Evolutionary conservation across 2,329 filamentous ascomycete species (phyloP).

Genomic region (Sclerotinia spermophila): DNA sequence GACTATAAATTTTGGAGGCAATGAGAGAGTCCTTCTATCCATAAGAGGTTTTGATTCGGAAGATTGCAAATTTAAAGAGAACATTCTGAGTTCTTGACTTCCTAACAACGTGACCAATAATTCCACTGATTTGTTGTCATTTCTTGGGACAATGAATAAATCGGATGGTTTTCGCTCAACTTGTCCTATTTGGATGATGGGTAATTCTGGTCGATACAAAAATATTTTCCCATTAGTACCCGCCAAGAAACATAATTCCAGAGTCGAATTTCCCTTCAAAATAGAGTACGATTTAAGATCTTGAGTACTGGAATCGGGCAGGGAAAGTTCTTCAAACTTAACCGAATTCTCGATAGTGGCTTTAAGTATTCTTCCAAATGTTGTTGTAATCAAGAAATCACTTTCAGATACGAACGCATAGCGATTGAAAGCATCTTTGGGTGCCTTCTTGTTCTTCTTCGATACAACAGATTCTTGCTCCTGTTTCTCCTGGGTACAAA

Average conservation of each 20-base stretch:
- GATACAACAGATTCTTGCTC: neutral
- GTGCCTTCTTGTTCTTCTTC: slow-evolving; percentile 39
- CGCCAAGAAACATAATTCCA: slow-evolving; percentile 44
- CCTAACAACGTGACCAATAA: slow-evolving; percentile 4
- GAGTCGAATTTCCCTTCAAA: slow-evolving; percentile 38
- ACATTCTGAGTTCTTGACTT: neutral
- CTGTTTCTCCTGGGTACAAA: neutral
- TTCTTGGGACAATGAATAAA: slow-evolving; percentile 33
- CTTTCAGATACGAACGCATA: slow-evolving; percentile 59
- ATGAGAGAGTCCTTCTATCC: slow-evolving; percentile 3
- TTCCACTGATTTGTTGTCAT: neutral
- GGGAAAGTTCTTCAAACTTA: slow-evolving; percentile 33
- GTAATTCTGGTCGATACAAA: slow-evolving; percentile 23
- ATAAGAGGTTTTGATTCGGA: too few relatives aligned
- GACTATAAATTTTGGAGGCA: slow-evolving; percentile 46
- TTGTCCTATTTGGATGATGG: slow-evolving; percentile 24
- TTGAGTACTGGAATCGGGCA: slow-evolving; percentile 33
- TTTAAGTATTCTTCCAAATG: slow-evolving; percentile 56
- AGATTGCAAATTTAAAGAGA: slow-evolving; percentile 4
- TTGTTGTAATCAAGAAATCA: slow-evolving; percentile 55
- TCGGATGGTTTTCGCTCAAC: slow-evolving; percentile 32
- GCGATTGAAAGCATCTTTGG: slow-evolving; percentile 51
- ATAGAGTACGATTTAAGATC: slow-evolving; percentile 48
- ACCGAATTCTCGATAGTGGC: slow-evolving; percentile 35
- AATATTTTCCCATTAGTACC: slow-evolving; percentile 42